phyloP scores from a whole-genome alignment of 140 eudicot species.

The Ambrosia hybrid region DNA sequence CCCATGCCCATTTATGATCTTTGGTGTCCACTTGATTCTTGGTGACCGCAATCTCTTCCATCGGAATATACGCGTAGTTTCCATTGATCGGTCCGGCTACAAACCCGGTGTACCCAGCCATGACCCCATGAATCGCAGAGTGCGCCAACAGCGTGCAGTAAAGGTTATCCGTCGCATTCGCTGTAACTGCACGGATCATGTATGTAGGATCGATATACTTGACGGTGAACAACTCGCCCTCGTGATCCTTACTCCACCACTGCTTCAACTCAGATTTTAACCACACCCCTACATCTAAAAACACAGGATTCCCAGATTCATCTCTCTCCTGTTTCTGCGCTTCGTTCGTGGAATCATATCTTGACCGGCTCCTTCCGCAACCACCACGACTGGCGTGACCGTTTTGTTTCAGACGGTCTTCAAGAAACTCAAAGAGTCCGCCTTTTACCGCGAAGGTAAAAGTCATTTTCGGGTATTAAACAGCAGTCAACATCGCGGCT shows the following conservation, averaged over 20 bases:
- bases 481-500: slow-evolving; percentile 90
- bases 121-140: slow-evolving; percentile 76
- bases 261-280: slow-evolving; percentile 65
- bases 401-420: slow-evolving; percentile 39
- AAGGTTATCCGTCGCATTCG: slow-evolving; percentile 71
- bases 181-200: slow-evolving; percentile 77
- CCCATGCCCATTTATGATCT: slow-evolving; percentile 92
- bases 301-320: slow-evolving; percentile 81
- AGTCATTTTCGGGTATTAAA: slow-evolving; percentile 65
- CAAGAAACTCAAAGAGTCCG: slow-evolving; percentile 68
- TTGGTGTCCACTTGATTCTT: slow-evolving; percentile 53
- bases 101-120: slow-evolving; percentile 87
- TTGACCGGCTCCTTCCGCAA: slow-evolving; percentile 91
- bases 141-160: slow-evolving; percentile 75
- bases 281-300: slow-evolving; percentile 77
- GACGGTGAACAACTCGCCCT: slow-evolving; percentile 55
- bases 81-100: slow-evolving; percentile 76
- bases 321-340: slow-evolving; percentile 48
- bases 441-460: slow-evolving; percentile 74
- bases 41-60: slow-evolving; percentile 55
- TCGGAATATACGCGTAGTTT: slow-evolving; percentile 69
- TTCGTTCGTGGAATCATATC: slow-evolving; percentile 55
- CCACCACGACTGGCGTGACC: slow-evolving; percentile 82
- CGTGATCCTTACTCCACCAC: slow-evolving; percentile 75
- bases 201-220: slow-evolving; percentile 83